Conservation (phyloP, 1,284 basidiomycete species). For the Pulveroboletus sp. region DNA sequence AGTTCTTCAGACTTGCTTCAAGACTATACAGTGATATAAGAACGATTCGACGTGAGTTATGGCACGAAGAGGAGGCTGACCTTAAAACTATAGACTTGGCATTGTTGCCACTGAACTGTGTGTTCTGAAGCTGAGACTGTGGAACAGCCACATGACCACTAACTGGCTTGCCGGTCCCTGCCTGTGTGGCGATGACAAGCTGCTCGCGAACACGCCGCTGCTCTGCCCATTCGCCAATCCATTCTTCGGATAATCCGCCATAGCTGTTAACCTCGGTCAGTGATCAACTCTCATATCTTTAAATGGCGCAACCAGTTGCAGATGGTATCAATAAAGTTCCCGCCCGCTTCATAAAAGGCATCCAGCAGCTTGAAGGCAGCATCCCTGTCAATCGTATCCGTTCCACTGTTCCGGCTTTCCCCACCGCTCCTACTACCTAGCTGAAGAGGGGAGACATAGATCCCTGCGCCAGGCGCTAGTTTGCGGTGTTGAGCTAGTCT, state of each 20-base stretch:
- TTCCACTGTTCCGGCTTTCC: slow-evolving; percentile 38
- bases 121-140: too few relatives aligned
- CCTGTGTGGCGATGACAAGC: slow-evolving; percentile 54
- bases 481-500: slow-evolving; percentile 42
- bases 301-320: slow-evolving; percentile 41
- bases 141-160: too few relatives aligned
- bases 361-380: slow-evolving; percentile 49
- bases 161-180: too few relatives aligned
- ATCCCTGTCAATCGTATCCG: slow-evolving; percentile 46
- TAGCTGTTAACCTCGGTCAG: slow-evolving; percentile 37
- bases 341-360: slow-evolving; percentile 47
- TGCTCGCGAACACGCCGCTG: slow-evolving; percentile 51
- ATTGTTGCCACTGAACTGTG: slow-evolving; percentile 39
- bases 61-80: background rate
- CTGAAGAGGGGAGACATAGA: slow-evolving; percentile 48
- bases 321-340: slow-evolving; percentile 58
- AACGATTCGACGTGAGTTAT: background rate
- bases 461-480: slow-evolving; percentile 40
- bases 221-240: slow-evolving; percentile 60
- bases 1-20: slow-evolving; percentile 42
- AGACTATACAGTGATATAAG: slow-evolving; percentile 17
- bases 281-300: background rate
- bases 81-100: slow-evolving; percentile 36
- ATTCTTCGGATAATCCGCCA: slow-evolving; percentile 45
- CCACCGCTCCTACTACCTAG: slow-evolving; percentile 54